Evolutionary conservation across 805 yeast genomes (phyloP).

Genomic region (Metschnikowia lachancei): DNA sequence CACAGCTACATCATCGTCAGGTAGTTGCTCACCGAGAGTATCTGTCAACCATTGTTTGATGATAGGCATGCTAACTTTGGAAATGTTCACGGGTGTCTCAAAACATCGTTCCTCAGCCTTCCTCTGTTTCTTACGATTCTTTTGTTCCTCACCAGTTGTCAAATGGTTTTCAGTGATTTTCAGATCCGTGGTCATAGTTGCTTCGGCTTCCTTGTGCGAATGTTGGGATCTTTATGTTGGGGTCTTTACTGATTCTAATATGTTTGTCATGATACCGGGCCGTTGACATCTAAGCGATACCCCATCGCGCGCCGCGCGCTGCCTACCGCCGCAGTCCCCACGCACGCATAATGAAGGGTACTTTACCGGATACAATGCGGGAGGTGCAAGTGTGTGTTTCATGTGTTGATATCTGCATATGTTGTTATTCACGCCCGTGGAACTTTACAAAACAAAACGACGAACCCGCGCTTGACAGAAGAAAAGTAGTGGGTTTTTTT

Average conservation of each 20-base stretch:
- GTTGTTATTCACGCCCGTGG: no score
- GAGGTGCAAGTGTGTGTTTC: not conserved
- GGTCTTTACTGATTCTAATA: no score
- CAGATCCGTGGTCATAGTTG: not conserved
- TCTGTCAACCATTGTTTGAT: constrained; percentile 41
- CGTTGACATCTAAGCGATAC: not conserved
- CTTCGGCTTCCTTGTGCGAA: no score
- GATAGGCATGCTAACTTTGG: constrained; percentile 39
- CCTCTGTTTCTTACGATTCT: constrained; percentile 1
- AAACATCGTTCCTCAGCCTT: constrained; percentile 18
- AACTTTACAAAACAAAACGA: no score
- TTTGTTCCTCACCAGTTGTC: not conserved
- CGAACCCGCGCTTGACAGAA: not conserved
- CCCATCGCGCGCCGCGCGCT: not conserved
- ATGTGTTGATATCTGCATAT: not conserved
- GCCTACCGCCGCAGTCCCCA: not conserved
- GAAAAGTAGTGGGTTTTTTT: not conserved
- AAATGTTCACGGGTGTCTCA: constrained; percentile 32
- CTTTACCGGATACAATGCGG: not conserved
- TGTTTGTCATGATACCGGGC: no score
- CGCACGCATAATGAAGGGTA: not conserved
- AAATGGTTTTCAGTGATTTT: not conserved
- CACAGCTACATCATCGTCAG: constrained; percentile 51
- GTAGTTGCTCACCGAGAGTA: constrained; percentile 35
- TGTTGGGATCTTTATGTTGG: no score